Percentiles rank a stretch among this genome's conserved stretches.
Conservation (phyloP, 805 yeast genomes). For the Ogataea pini region DNA sequence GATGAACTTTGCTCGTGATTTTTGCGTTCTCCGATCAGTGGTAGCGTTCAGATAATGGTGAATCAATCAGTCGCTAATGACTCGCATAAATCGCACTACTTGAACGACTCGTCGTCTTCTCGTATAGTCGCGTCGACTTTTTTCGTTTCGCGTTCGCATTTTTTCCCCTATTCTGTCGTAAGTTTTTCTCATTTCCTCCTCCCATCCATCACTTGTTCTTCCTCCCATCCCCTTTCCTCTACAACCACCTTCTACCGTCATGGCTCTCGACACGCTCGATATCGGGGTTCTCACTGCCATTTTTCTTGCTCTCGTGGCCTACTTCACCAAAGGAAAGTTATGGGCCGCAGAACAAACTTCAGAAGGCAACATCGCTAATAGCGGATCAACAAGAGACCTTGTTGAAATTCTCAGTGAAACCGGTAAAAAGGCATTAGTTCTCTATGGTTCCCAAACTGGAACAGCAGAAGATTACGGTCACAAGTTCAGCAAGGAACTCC, state of each 20-base stretch:
- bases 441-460: slow-evolving; percentile 97
- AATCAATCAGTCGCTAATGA: too few relatives aligned
- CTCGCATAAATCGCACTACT: too few relatives aligned
- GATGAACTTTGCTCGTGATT: too few relatives aligned
- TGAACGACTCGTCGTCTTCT: not conserved
- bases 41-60: too few relatives aligned
- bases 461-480: slow-evolving; percentile 97
- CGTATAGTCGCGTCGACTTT: not conserved
- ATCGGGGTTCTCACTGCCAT: slow-evolving; percentile 64
- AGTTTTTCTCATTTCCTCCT: not conserved
- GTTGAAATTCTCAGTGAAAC: slow-evolving; percentile 56
- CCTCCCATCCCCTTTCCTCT: not conserved
- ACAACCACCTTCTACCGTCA: slow-evolving; percentile 17
- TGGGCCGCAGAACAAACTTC: slow-evolving; percentile 38
- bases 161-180: not conserved
- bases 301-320: slow-evolving; percentile 63
- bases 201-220: not conserved
- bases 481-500: slow-evolving; percentile 85
- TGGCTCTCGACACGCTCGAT: slow-evolving; percentile 75
- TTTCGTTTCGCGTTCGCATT: not conserved
- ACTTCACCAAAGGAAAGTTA: slow-evolving; percentile 62
- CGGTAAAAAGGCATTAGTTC: slow-evolving; percentile 73
- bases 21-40: too few relatives aligned
- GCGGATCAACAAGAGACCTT: slow-evolving; percentile 55
- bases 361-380: slow-evolving; percentile 21